phyloP scores from a whole-genome alignment of 2,329 filamentous ascomycete species.

The Aspergillus sp. region DNA sequence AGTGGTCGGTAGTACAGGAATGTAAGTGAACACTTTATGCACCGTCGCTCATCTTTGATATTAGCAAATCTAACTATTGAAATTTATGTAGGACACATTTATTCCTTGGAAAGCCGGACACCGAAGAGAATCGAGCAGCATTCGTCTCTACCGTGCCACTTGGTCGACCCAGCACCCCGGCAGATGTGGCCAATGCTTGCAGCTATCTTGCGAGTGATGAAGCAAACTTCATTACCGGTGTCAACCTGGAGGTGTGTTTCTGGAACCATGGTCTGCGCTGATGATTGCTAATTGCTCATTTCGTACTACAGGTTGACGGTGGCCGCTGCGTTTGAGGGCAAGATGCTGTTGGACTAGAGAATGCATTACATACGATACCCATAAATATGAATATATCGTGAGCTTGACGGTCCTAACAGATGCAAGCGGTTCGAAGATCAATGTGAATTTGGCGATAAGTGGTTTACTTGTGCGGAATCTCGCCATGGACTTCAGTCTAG shows the following conservation, averaged over 20 bases:
- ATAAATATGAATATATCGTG: no score
- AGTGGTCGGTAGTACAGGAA: slow-evolving; percentile 16
- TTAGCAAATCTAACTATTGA: slow-evolving; percentile 48
- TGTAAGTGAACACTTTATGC: slow-evolving; percentile 7
- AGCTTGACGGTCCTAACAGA: no score
- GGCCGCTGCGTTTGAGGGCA: slow-evolving; percentile 12
- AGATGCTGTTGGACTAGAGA: no score
- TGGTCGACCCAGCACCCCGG: slow-evolving; percentile 29
- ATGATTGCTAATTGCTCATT: not conserved
- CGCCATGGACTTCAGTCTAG: no score
- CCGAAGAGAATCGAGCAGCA: slow-evolving; percentile 31
- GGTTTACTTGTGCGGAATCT: no score
- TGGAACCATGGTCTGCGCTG: not conserved
- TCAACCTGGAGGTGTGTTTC: slow-evolving; percentile 54
- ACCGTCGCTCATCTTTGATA: not conserved
- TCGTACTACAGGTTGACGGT: slow-evolving; percentile 10
- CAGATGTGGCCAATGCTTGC: slow-evolving; percentile 64
- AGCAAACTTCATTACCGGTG: slow-evolving; percentile 63
- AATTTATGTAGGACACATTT: slow-evolving; percentile 60
- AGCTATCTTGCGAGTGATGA: slow-evolving; percentile 66
- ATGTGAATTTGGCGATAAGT: no score
- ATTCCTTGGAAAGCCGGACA: slow-evolving; percentile 39
- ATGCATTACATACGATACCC: no score
- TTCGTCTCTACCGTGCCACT: slow-evolving; percentile 34
- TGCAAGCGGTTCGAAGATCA: no score